Percentiles rank a stretch among this genome's conserved stretches.
Evolutionary conservation across 2,329 filamentous ascomycete species (phyloP).

Genomic region (Ceratocystiopsis sp.): DNA sequence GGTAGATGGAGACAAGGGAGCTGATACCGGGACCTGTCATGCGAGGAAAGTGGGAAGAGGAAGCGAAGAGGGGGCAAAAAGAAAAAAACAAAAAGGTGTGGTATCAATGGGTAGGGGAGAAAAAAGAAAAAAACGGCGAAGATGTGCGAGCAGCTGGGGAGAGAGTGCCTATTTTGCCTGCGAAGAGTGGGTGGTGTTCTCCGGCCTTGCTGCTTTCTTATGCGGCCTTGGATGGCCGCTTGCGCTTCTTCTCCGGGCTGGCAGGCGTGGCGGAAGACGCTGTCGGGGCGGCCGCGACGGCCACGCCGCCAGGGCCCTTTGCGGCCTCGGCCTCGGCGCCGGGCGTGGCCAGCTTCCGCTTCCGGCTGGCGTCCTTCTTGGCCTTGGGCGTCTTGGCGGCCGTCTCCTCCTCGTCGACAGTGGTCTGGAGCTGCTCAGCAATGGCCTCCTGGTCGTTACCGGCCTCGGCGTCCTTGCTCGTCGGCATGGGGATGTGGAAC

Average conservation of each 20-base stretch:
- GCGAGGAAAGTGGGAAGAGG: neutral
- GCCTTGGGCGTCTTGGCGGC: slow-evolving; percentile 43
- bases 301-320: slow-evolving; percentile 13
- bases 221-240: slow-evolving; percentile 41
- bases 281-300: too few relatives aligned
- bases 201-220: slow-evolving; percentile 34
- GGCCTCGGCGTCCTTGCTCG: slow-evolving; percentile 25
- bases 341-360: slow-evolving; percentile 38
- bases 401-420: slow-evolving; percentile 23
- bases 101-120: too few relatives aligned
- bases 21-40: too few relatives aligned
- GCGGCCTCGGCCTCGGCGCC: slow-evolving; percentile 24
- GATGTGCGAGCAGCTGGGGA: too few relatives aligned
- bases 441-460: slow-evolving; percentile 38
- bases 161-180: too few relatives aligned
- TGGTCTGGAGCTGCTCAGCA: slow-evolving; percentile 39
- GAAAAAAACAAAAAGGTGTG: neutral
- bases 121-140: too few relatives aligned
- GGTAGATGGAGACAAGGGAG: too few relatives aligned
- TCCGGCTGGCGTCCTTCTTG: slow-evolving; percentile 27
- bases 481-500: slow-evolving; percentile 35
- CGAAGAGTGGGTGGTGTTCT: too few relatives aligned
- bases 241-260: slow-evolving; percentile 47
- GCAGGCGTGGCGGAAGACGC: slow-evolving; percentile 19
- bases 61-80: neutral